Evolutionary conservation across 805 yeast genomes (phyloP), one percentile per base, ranked within the genome.

Genomic region (Starmerella apicola): DNA sequence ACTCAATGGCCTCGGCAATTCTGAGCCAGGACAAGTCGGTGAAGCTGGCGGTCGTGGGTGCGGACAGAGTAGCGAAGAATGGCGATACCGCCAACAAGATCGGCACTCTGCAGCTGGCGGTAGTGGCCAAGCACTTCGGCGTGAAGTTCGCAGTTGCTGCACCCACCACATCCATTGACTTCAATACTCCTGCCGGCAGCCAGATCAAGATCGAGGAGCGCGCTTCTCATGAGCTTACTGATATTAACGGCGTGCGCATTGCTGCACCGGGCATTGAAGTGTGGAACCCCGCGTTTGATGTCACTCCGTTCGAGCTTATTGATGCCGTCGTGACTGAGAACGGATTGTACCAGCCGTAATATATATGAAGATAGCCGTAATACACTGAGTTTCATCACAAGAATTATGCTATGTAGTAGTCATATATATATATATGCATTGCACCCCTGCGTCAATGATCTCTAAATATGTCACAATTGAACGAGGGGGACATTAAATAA

Each of bases 31-130:
- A 50, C 36, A 61, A 83, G 10, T 93, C 94, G n/a, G 72, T 91
- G 41, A 79, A 80, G 57, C 82, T 84, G 37, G 78, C 86, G 18
- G 81, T 85, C 40, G 95, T 83, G 4, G 98, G 98, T 33, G 95
- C 97, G 12, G 98, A 88, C 56, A 72, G 98, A 57, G 80, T 88
- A 28, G 96, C 86, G 3, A 67, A 70, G 22, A 88, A 88, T 57
- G 98, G 98, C 38, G 98, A 88, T 56, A 76, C 95, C 23, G 97
- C 97, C 1, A 88, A 88, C 63, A 88, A 88, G 63, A 88, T 88
- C 37, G 98, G 98, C 18, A 91, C 97, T 0, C 82, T 75, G 61
- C 96, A 86, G 62, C 63, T 88, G 48, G 80, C 96, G 0, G 66
- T 78, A 10, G 63, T 84, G 42, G 78, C 94, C 16, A 70, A 77